A percentile compares a stretch with the other conserved stretches of the same genome.
Evolutionary conservation across 1,139 yeast genomes (phyloP).

Genomic region (Zygoascus meyerae): DNA sequence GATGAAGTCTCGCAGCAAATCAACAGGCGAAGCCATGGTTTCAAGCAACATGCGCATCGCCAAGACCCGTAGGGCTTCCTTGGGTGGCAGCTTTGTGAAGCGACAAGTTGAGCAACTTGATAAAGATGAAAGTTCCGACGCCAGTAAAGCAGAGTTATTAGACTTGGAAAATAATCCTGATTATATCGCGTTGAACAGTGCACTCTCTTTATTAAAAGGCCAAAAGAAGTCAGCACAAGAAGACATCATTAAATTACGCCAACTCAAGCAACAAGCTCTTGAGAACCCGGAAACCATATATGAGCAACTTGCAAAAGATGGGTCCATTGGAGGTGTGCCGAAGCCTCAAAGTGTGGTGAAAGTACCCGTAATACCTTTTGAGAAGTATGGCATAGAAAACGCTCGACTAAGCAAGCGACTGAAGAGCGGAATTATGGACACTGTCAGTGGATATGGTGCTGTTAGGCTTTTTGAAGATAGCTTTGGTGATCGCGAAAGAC

Average conservation of each 20-base stretch:
- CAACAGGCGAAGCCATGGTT: constrained; percentile 64
- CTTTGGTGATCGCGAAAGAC: constrained; percentile 11
- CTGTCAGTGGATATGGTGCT: constrained; percentile 12
- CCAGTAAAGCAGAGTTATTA: neutral
- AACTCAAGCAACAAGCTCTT: constrained; percentile 25
- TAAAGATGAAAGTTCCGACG: neutral
- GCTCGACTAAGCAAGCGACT: constrained; percentile 12
- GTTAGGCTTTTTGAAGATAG: constrained; percentile 15
- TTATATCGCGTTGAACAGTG: constrained; percentile 30
- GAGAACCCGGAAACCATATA: constrained; percentile 25
- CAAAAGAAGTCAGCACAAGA: constrained; percentile 25
- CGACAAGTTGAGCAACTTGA: neutral
- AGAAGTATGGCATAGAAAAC: constrained; percentile 21
- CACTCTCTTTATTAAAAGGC: constrained; percentile 25
- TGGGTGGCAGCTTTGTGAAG: neutral
- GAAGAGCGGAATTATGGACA: constrained; percentile 11
- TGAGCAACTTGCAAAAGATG: constrained; percentile 18
- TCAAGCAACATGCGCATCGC: neutral
- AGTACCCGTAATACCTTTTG: constrained; percentile 27
- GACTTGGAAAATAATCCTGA: constrained; percentile 25
- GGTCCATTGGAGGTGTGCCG: constrained; percentile 23
- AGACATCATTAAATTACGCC: constrained; percentile 25
- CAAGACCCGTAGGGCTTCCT: constrained; percentile 5
- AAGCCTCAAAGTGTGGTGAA: constrained; percentile 23
- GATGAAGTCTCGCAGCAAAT: constrained; percentile 75